Percentiles rank a stretch among this genome's conserved stretches.
phyloP scores from a whole-genome alignment of 805 yeast genomes.

The Wickerhamomyces strasburgensis region DNA sequence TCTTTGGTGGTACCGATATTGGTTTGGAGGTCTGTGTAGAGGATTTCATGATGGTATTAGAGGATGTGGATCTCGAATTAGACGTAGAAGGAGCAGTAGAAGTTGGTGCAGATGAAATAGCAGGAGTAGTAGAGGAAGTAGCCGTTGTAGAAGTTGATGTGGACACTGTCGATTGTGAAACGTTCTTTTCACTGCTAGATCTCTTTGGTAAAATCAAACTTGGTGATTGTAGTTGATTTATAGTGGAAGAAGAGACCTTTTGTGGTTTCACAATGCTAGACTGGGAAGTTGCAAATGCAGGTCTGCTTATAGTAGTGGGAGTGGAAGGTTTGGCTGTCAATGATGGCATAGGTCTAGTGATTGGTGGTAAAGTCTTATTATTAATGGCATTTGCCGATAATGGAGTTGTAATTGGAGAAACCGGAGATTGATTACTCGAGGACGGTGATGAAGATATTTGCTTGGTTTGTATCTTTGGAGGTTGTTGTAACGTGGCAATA shows the following conservation, averaged over 20 bases:
- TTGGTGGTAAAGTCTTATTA: background rate
- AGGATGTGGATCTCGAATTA: background rate
- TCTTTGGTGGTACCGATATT: constrained; percentile 18
- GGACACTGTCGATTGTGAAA: no score
- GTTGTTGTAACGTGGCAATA: background rate
- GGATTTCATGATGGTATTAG: no score
- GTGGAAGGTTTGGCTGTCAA: constrained; percentile 1
- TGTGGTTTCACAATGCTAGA: constrained; percentile 4
- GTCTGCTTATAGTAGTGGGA: background rate
- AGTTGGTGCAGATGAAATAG: background rate
- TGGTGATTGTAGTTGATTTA: constrained; percentile 3
- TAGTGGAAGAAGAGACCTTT: background rate
- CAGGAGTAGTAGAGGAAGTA: background rate
- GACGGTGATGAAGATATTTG: background rate
- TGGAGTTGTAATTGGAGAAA: background rate
- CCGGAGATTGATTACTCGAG: background rate
- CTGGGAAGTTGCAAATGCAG: background rate
- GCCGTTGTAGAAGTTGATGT: background rate
- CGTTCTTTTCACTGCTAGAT: background rate
- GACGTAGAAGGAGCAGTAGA: background rate
- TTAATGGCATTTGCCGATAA: background rate
- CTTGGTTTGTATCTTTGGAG: background rate
- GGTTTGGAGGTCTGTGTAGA: constrained; percentile 5
- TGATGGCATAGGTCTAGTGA: constrained; percentile 1
- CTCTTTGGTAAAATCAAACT: background rate